A percentile compares a stretch with the other conserved stretches of the same genome.
Conservation (phyloP, 768 basidiomycete genomes). For the Pisolithus marmoratus region DNA sequence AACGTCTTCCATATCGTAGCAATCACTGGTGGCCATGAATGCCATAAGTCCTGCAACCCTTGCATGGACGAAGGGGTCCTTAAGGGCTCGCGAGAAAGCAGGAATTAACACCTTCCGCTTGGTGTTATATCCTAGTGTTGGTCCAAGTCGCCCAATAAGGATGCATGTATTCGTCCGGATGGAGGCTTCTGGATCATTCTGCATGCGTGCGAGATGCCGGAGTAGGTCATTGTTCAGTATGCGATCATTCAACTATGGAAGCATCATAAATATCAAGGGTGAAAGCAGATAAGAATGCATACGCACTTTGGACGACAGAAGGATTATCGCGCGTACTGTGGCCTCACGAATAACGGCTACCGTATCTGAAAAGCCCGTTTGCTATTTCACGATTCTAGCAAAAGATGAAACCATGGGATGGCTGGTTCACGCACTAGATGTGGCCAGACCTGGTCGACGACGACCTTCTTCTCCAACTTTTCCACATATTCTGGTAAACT, state of each 20-base stretch:
- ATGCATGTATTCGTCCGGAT: constrained; percentile 98
- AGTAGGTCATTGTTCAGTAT: constrained; percentile 96
- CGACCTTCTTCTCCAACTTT: constrained; percentile 78
- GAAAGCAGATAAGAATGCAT: background rate
- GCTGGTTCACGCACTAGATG: constrained; percentile 54
- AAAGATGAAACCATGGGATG: background rate
- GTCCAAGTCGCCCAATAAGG: constrained; percentile 86
- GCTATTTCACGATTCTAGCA: constrained; percentile 39
- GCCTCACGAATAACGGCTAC: constrained; percentile 93
- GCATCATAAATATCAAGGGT: background rate
- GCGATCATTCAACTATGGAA: constrained; percentile 72
- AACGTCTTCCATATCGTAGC: constrained; percentile 82
- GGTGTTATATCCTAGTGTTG: constrained; percentile 78
- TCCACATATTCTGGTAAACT: constrained; percentile 79
- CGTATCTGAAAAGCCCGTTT: constrained; percentile 94
- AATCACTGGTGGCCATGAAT: constrained; percentile 90
- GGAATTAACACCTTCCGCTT: constrained; percentile 96
- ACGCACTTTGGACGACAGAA: constrained; percentile 77
- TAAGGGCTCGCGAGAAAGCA: constrained; percentile 84
- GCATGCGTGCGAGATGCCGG: constrained; percentile 86
- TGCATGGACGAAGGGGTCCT: constrained; percentile 89
- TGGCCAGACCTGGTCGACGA: constrained; percentile 89
- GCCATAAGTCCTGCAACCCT: constrained; percentile 94
- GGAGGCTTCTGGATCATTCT: constrained; percentile 87
- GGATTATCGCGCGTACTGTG: constrained; percentile 81